Conservation (phyloP, 345 rosid species). For the Citrus maxima region DNA sequence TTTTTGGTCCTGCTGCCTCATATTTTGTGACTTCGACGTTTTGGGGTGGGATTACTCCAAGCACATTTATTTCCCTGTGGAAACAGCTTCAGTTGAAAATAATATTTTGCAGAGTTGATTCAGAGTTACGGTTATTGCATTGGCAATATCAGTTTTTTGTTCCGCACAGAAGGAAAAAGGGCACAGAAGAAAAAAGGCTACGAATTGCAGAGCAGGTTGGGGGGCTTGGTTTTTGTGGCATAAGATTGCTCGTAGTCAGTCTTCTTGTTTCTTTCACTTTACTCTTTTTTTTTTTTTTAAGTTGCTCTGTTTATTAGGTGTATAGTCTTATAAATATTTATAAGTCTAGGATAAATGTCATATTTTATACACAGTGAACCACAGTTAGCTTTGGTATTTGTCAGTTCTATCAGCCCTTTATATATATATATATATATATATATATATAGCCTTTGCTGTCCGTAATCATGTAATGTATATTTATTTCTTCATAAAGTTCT, state of each 20-base stretch:
- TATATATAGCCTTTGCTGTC: too few relatives aligned
- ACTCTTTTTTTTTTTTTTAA: not conserved
- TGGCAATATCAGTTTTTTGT: not conserved
- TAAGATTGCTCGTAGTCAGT: not conserved
- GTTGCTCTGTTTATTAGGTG: not conserved
- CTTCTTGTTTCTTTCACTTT: not conserved
- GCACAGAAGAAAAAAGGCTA: not conserved
- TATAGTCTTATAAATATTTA: not conserved
- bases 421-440: too few relatives aligned
- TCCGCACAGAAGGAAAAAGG: not conserved
- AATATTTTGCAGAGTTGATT: not conserved
- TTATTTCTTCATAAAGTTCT: not conserved
- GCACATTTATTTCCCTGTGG: not conserved
- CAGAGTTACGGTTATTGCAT: not conserved
- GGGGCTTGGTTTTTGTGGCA: not conserved
- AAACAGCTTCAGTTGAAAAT: not conserved
- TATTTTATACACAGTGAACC: not conserved
- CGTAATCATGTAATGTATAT: not conserved
- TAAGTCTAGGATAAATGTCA: not conserved
- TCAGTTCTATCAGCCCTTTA: not conserved
- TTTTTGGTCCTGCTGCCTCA: not conserved
- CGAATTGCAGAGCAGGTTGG: not conserved
- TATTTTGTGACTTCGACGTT: not conserved
- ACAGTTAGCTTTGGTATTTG: not conserved
- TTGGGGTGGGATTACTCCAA: not conserved